Evolutionary conservation across 495 filamentous ascomycete genomes (phyloP).

Genomic region (Penicillium bialowiezense): DNA sequence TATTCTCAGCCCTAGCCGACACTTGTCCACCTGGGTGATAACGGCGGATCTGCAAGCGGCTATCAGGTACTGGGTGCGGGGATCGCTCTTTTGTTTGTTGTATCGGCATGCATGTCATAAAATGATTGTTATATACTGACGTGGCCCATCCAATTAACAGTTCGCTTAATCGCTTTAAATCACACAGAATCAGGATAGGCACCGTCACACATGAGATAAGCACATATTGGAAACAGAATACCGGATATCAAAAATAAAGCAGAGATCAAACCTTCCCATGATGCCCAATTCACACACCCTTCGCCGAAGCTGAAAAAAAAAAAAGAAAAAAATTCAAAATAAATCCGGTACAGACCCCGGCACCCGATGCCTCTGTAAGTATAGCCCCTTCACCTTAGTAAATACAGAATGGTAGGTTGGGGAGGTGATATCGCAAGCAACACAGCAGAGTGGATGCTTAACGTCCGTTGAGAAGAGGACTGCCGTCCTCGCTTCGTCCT

Average conservation of each 20-base stretch:
- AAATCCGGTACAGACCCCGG: slow-evolving; percentile 8
- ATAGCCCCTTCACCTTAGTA: slow-evolving; percentile 8
- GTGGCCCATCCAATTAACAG: slow-evolving; percentile 18
- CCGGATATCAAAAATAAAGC: slow-evolving; percentile 8
- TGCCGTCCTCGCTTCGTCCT: slow-evolving; percentile 24
- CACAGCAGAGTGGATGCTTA: slow-evolving; percentile 15
- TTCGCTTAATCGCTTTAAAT: slow-evolving; percentile 20
- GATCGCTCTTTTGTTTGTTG: too few relatives aligned
- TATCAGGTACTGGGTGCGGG: too few relatives aligned
- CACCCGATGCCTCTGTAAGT: slow-evolving; percentile 21
- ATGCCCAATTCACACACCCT: slow-evolving; percentile 14
- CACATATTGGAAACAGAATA: slow-evolving; percentile 18
- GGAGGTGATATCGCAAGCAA: not conserved
- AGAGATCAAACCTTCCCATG: slow-evolving; percentile 15
- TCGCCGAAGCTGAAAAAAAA: slow-evolving; percentile 16
- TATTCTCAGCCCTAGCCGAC: too few relatives aligned
- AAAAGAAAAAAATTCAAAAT: slow-evolving; percentile 16
- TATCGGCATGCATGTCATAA: not conserved
- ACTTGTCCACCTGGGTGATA: too few relatives aligned
- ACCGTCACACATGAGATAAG: slow-evolving; percentile 32
- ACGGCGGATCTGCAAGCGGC: too few relatives aligned
- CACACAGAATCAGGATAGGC: slow-evolving; percentile 20
- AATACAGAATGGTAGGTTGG: slow-evolving; percentile 7
- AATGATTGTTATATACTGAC: slow-evolving; percentile 8
- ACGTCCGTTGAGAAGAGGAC: slow-evolving; percentile 22